Base-by-base conservation (phyloP, 2,329 filamentous ascomycete species). In the Penicillium sp. region DNA sequence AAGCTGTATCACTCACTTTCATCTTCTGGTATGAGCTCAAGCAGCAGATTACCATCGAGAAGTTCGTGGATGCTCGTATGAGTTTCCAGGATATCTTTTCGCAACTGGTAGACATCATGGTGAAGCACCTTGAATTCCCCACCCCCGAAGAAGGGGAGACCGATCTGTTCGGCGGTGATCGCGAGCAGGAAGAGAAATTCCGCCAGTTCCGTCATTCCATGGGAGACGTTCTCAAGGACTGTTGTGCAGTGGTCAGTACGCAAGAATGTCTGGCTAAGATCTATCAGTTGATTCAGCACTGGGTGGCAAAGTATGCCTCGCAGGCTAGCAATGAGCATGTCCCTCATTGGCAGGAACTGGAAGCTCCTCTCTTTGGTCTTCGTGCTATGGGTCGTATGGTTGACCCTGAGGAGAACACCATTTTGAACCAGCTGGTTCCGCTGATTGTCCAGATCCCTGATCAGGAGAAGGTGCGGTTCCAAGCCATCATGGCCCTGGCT, bases 11-110 rank as follows among this genome's bases (percentile, higher is more conserved):
- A 49, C 85, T 94, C 65, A 99, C 95, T 0, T 99, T 99, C 74
- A 85, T 85, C 61, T 97, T 99, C 76, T 99, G 94, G 94, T 97
- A 95, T 70, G 94, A 99, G 69, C 81, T 99, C 43, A 99, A 99
- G 78, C 91, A 96, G 70, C 96, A 95, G 70, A 80, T 99, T 44
- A 91, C 92, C 1, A 74, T 99, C 48, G 93, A 97, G 33, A 87
- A 87, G 61, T 99, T 96, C 69, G 88, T 89, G 47, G 83, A 91
- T 64, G 88, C 92, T 38, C 85, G 92, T 47, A 73, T 90, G 58
- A 81, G 88, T 63, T 83, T 90, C 50, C 80, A 89, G 33, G 89
- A 95, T 60, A 78, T 96, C 43, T 99, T 90, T 73, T 89, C 90
- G 2, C 88, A 88, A 68, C 80, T 99, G 36, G 92, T 99, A 53